Conservation (phyloP, 257 asterid species). For the Anisodus acutangulus region DNA sequence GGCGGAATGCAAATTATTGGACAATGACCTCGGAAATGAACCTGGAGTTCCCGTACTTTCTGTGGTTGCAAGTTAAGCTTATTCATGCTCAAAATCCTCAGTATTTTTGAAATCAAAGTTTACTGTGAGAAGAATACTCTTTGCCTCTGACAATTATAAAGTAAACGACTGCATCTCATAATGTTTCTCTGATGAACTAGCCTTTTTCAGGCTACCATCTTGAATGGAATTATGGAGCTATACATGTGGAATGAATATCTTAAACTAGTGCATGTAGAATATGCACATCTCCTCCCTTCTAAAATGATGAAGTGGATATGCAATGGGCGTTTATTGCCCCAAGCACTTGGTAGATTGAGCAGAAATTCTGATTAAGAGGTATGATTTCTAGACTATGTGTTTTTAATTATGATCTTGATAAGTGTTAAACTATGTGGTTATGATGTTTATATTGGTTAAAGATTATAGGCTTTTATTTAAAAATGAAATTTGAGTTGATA, state of each 20-base stretch:
- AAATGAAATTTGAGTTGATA: too few relatives aligned
- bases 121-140: background rate
- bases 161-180: slow-evolving; percentile 18
- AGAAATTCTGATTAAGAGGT: too few relatives aligned
- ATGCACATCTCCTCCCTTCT: background rate
- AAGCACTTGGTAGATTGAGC: background rate
- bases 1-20: background rate
- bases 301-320: background rate
- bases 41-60: background rate
- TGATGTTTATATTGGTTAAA: too few relatives aligned
- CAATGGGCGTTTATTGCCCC: slow-evolving; percentile 14
- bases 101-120: background rate
- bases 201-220: slow-evolving; percentile 7
- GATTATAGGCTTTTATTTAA: too few relatives aligned
- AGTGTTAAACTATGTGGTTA: too few relatives aligned
- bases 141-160: background rate
- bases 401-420: too few relatives aligned
- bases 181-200: background rate
- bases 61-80: background rate
- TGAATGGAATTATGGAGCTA: slow-evolving; percentile 18
- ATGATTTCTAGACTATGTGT: too few relatives aligned
- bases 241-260: background rate
- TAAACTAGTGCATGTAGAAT: slow-evolving; percentile 3
- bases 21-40: background rate
- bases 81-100: slow-evolving; percentile 19